Evolutionary conservation across 1,284 basidiomycete species (phyloP).

Genomic region (Ustilago sp.): DNA sequence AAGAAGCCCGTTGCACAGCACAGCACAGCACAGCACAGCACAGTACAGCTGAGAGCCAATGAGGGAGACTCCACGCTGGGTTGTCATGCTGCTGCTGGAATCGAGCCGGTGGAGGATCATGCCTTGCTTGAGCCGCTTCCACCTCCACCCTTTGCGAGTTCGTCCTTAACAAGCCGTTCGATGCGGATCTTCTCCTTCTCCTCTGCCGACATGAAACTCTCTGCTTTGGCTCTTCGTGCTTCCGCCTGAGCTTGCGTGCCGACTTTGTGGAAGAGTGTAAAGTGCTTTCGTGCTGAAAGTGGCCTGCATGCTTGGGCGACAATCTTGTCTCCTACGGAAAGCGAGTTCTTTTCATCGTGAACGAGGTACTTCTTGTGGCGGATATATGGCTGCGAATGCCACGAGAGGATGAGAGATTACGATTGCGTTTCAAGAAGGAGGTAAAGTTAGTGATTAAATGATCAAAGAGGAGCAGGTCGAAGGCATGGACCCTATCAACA

Average conservation of each 20-base stretch:
- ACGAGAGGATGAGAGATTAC: not conserved
- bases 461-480: not conserved
- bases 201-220: slow-evolving; percentile 55
- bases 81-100: not conserved
- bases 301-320: slow-evolving; percentile 62
- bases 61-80: not conserved
- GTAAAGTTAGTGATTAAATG: not conserved
- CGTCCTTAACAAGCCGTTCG: slow-evolving; percentile 58
- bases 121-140: slow-evolving; percentile 25
- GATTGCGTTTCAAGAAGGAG: not conserved
- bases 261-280: slow-evolving; percentile 54
- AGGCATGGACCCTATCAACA: not conserved
- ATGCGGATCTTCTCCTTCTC: slow-evolving; percentile 62
- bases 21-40: too few species aligned
- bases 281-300: slow-evolving; percentile 63
- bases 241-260: slow-evolving; percentile 42
- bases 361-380: slow-evolving; percentile 67
- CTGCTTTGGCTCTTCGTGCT: slow-evolving; percentile 42
- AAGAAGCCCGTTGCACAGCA: not conserved
- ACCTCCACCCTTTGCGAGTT: slow-evolving; percentile 45
- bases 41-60: not conserved
- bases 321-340: slow-evolving; percentile 63
- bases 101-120: not conserved
- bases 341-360: slow-evolving; percentile 57
- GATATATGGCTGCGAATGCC: slow-evolving; percentile 45